Base-by-base conservation (phyloP, 176 grass and related monocot genomes). In the Melocanna baccifera region DNA sequence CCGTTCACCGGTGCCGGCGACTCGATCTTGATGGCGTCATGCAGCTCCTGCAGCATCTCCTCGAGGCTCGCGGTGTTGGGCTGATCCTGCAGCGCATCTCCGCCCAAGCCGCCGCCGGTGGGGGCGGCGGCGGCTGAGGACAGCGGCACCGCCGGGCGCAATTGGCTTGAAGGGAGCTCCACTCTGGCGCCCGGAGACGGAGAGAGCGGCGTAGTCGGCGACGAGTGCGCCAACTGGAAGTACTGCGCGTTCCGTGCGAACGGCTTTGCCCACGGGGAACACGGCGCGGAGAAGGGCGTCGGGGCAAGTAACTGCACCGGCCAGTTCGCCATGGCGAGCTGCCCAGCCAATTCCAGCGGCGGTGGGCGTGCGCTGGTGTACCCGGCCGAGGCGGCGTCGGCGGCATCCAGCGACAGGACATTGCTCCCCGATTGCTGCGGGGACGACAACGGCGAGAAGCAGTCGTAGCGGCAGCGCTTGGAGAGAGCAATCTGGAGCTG, bases 91-190 rank as follows among this genome's bases (percentile, higher is more conserved):
- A 51, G 29, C 36, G 2, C 34, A 30, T n/a, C 72, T 1, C 9
- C 65, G 15, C 30, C 47, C 42, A 40, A 7, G 20, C 12, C 7
- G 16, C 16, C 59, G 59, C 4, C 2, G 13, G 16, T 3, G 56
- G 25, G 20, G n/a, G 29, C 16, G 46, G 36, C 50, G 19, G 64
- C 7, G 19, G 71, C 6, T 9, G 78, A 8, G 15, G 62, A 2
- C 0, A 75, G 55, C 19, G 74, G 12, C 28, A 63, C 10, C 34
- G 51, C 58, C 26, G 63, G 67, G 82, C n/a, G 41, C 36, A 88
- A 79, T 95, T 92, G 93, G 90, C 23, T 74, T 79, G 93, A 95
- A 95, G 90, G 93, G 93, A 92, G 88, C 88, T 89, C 93, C 62
- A 67, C 52, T 41, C 64, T 83, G 13, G 57, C 62, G 13, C 46